Evolutionary conservation across 2,329 filamentous ascomycete genomes (phyloP).

Genomic region (Xylaria sp.): DNA sequence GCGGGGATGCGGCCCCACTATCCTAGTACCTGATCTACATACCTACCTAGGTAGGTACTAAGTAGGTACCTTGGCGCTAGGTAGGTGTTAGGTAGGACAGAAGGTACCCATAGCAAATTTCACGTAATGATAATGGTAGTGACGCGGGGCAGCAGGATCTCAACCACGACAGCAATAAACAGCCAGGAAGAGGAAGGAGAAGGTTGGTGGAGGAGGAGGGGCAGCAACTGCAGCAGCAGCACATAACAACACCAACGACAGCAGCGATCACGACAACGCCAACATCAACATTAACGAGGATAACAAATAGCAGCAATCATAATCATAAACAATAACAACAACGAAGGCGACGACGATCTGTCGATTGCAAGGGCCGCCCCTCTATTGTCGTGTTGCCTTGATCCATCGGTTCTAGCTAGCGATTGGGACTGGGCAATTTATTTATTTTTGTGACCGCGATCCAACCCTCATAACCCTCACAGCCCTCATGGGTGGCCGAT

Average conservation of each 20-base stretch:
- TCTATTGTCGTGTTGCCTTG: conserved; percentile 11
- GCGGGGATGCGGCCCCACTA: no score
- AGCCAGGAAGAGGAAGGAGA: neutral
- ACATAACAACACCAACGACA: neutral
- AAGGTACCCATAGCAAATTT: no score
- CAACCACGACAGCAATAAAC: neutral
- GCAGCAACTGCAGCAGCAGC: neutral
- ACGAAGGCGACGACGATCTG: neutral
- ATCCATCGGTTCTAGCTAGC: conserved; percentile 14
- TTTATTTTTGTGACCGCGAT: conserved; percentile 32
- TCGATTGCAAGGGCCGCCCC: no score
- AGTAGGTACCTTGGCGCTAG: no score
- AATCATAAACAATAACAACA: neutral
- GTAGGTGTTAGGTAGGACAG: no score
- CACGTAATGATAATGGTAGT: no score
- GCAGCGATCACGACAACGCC: neutral
- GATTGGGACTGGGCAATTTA: conserved; percentile 23
- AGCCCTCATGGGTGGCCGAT: conserved; percentile 34
- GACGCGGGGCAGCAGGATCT: neutral
- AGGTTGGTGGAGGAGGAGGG: neutral
- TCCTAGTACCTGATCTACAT: no score
- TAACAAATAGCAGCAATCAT: neutral
- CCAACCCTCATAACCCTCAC: conserved; percentile 17
- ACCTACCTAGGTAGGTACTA: no score
- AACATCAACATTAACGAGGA: neutral